Evolutionary conservation across 129 eudicot species (phyloP), one percentile per base, ranked within the genome.

Genomic region (Tagetes erecta): DNA sequence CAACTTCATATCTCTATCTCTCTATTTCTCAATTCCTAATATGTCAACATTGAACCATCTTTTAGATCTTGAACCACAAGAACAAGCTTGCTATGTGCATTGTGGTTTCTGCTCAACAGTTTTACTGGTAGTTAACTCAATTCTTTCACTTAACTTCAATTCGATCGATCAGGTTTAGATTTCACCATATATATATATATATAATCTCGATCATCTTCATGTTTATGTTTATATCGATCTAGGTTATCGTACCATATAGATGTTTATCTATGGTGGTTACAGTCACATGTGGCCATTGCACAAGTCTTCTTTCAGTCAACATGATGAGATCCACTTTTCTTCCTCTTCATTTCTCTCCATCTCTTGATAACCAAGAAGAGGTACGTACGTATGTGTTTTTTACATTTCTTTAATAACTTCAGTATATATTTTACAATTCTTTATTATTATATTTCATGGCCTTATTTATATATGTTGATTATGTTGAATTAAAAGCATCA

Each of bases 211-310:
- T 20, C 27, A 20, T 20, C 11, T 49, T 10, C 11, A 11, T 49
- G 37, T 56, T 6, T 56, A 31, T 57, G 4, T 57, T 5, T 47
- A 1, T 34, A 0, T 47, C 1, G 35, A 39, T 80, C 76, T 73
- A 92, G 98, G 98, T 93, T 42, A 81, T 81, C 78, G 98, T 93
- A 73, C 98, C 98, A 53, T 77, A 44, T 67, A 83, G 81, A 72
- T 90, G 90, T 88, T 80, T 90, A 76, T 78, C 98, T 42, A 86
- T 67, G 88, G 92, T 84, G 74, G 96, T 84, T 49, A 88, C 92
- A 49, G 97, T 93, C 20, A 84, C 81, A 76, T 93, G 98, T 71
- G 98, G 97, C 5, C 92, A 93, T 78, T 93, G 98, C 84, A 78
- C 86, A 77, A 83, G 81, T 64, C 91, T 93, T 63, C 85, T 93